Evolutionary conservation across 2,329 filamentous ascomycete genomes (phyloP).

Genomic region (Aspergillus terreus): DNA sequence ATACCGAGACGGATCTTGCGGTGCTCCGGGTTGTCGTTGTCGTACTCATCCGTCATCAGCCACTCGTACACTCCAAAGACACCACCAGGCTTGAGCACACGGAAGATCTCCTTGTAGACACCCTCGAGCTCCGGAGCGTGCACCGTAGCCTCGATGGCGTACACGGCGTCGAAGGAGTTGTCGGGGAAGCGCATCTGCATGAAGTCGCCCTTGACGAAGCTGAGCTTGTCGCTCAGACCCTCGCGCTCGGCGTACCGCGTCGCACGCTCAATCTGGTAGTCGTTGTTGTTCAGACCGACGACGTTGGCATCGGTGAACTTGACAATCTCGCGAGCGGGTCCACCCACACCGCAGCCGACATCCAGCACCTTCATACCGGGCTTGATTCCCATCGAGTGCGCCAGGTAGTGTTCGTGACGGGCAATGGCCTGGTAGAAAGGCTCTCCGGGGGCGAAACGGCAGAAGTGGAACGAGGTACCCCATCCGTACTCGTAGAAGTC

Average conservation of each 20-base stretch:
- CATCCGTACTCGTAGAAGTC: constrained; percentile 96
- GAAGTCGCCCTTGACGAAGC: constrained; percentile 93
- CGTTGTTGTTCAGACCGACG: constrained; percentile 95
- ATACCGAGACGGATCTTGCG: constrained; percentile 90
- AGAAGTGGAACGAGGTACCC: constrained; percentile 97
- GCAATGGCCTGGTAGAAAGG: constrained; percentile 87
- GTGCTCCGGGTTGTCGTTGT: constrained; percentile 82
- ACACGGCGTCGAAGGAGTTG: constrained; percentile 89
- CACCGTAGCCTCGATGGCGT: constrained; percentile 95
- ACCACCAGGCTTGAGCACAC: constrained; percentile 92
- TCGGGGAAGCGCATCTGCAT: constrained; percentile 98
- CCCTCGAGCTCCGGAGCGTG: constrained; percentile 88
- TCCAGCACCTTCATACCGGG: constrained; percentile 88
- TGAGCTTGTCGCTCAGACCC: constrained; percentile 72
- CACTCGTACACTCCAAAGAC: constrained; percentile 97
- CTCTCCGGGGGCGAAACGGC: constrained; percentile 83
- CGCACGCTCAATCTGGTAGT: constrained; percentile 97
- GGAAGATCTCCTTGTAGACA: constrained; percentile 92
- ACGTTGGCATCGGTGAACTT: constrained; percentile 91
- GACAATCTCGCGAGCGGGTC: constrained; percentile 90
- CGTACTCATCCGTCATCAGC: constrained; percentile 96
- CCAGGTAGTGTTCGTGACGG: constrained; percentile 96
- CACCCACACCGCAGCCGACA: constrained; percentile 94
- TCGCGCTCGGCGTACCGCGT: constrained; percentile 79
- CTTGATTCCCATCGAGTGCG: constrained; percentile 79